A percentile compares a stretch with the other conserved stretches of the same genome.
phyloP scores from a whole-genome alignment of 1,139 yeast species.

The Saccharomycopsis hybrid region DNA sequence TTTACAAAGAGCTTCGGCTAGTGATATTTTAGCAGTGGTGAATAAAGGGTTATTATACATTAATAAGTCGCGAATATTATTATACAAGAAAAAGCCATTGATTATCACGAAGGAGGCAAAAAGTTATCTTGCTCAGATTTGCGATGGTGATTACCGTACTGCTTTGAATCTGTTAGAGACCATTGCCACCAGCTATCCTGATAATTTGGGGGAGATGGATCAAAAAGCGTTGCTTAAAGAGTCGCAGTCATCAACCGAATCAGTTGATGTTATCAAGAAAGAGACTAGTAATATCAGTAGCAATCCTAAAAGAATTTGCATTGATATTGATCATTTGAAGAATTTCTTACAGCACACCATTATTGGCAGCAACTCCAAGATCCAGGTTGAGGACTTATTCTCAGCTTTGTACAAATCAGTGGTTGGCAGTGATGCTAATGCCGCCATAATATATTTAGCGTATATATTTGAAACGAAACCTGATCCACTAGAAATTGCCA shows the following conservation, averaged over 20 bases:
- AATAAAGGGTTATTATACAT: slow-evolving; percentile 55
- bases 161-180: slow-evolving; percentile 74
- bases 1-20: slow-evolving; percentile 52
- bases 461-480: slow-evolving; percentile 91
- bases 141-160: slow-evolving; percentile 86
- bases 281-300: not conserved
- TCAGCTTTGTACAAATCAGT: slow-evolving; percentile 91
- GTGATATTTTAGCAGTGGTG: slow-evolving; percentile 54
- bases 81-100: slow-evolving; percentile 29
- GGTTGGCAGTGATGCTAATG: slow-evolving; percentile 84
- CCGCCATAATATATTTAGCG: slow-evolving; percentile 82
- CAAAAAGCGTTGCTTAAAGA: not conserved
- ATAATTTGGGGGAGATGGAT: not conserved
- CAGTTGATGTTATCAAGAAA: not conserved
- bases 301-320: slow-evolving; percentile 2
- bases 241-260: not conserved
- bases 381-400: slow-evolving; percentile 27
- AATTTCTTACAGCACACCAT: slow-evolving; percentile 13
- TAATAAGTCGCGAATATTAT: slow-evolving; percentile 49
- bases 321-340: slow-evolving; percentile 8
- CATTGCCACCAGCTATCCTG: slow-evolving; percentile 29
- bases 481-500: slow-evolving; percentile 80
- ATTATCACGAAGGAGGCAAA: slow-evolving; percentile 51
- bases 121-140: slow-evolving; percentile 64
- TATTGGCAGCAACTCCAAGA: not conserved